A percentile compares a stretch with the other conserved stretches of the same genome.
These are phyloP conservation scores for Eudorina sp. DNA, from an alignment of 139 green algal species.

Conservation along the genomic window DNA sequence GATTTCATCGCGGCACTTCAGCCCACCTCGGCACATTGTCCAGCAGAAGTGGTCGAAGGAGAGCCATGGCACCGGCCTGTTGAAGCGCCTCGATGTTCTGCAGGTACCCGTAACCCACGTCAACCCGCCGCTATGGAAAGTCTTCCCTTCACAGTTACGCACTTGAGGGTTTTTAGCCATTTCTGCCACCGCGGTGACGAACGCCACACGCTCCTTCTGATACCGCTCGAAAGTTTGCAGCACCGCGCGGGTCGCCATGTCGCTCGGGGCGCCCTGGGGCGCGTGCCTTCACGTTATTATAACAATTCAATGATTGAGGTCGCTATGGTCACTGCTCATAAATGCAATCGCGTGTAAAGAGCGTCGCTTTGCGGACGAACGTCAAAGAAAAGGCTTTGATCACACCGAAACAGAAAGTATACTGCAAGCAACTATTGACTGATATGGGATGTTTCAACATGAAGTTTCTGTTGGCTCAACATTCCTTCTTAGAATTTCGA, in stretches of 20 bases:
- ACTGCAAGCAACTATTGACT: too few species aligned
- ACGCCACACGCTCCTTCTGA: constrained; percentile 87
- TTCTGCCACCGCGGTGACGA: constrained; percentile 88
- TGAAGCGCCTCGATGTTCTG: constrained; percentile 92
- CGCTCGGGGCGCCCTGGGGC: constrained; percentile 23
- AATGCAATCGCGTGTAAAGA: too few species aligned
- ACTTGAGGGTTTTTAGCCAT: constrained; percentile 85
- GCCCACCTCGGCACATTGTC: constrained; percentile 88
- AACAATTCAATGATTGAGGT: too few species aligned
- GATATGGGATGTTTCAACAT: too few species aligned
- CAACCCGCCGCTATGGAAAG: not conserved
- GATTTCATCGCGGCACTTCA: not conserved
- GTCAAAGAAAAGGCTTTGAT: too few species aligned
- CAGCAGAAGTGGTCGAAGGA: constrained; percentile 86
- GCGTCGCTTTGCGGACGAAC: too few species aligned
- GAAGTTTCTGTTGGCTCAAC: too few species aligned
- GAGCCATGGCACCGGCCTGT: constrained; percentile 84
- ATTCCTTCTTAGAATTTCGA: too few species aligned
- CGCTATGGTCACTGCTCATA: too few species aligned
- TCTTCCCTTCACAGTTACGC: not conserved
- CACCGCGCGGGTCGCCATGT: constrained; percentile 80
- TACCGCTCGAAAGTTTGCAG: constrained; percentile 89
- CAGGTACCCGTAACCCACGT: constrained; percentile 5
- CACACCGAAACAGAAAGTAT: too few species aligned
- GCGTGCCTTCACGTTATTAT: too few species aligned